Base-by-base conservation (phyloP, 2,329 filamentous ascomycete genomes). In the Colletotrichum sojae region DNA sequence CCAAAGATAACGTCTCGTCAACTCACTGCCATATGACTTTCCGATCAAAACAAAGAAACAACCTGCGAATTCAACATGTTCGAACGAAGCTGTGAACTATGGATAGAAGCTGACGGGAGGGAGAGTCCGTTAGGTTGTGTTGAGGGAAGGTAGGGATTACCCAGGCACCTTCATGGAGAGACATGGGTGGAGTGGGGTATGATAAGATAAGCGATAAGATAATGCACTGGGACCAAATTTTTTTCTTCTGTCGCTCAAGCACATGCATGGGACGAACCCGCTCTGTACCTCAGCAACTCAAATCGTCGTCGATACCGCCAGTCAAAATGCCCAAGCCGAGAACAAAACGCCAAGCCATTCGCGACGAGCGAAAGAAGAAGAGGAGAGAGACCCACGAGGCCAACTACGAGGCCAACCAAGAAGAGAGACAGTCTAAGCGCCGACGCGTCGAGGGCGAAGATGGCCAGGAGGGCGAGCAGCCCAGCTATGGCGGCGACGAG, bases 341-440 rank as follows among this genome's bases (percentile, higher is more conserved):
- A 70, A 83, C 82, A 18, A 84, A 83, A 74, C 76, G 82, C 71
- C 79, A 79, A 58, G 75, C 71, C 27, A 72, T 75, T 20, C 81
- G 81, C 73, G 79, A 83, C 36, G 80, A 83, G 74, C 78, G 78
- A 56, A 83, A 83, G 74, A 76, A 81, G 71, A 83, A 83, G 73
- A 75, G 75, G 63, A 73, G 73, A 20, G 79, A 80, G 6, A 72
- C 73, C 1, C 68, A 73, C 10, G 67, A 71, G 13, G 66, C 43
- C 43, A 69, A 70, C 52, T 53, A 68, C 43, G 73, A 74, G 20
- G 67, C 43, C 43, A 69, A 70, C 54, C 49, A 68, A 39, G 73
- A 74, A n/a, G 62, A 60, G 45, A 59, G 52, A 13, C 48, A 56
- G 10, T 52, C 61, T 20, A 73, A 73, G 54, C 64, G 70, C 45